Base-by-base conservation (phyloP, 768 basidiomycete genomes). In the Mycena rosella region DNA sequence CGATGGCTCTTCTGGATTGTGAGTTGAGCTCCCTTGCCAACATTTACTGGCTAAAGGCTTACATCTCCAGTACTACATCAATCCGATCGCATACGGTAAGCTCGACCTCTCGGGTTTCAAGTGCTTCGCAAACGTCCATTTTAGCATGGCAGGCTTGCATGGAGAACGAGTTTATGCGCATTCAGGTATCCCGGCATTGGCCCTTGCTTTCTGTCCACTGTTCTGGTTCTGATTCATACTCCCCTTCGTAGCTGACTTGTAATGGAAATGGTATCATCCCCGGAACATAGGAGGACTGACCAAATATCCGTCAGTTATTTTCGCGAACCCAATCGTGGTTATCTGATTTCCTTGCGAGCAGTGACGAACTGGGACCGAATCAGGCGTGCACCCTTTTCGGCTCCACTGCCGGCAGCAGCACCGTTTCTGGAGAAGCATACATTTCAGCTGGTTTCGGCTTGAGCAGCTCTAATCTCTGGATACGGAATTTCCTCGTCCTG, bases 1-100 rank as follows among this genome's bases (percentile, higher is more conserved):
- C 82, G 89, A 47, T 95, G 91, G 91, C 75, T 96, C 11, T 94
- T 93, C 81, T 96, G 94, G 94, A 90, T 95, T 32, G 90, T 91
- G 72, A 69, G 89, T 82, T 2, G 48, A 40, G 4, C 34, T 24
- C 7, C n/a, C 56, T 48, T 40, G 26, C n/a, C 10, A n/a, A 17
- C 45, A 18, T 47, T 44, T 26, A 42, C 26, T 15, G 2, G 22
- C 32, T 61, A 9, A 55, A 27, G 22, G 27, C 27, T 63, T 40
- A 13, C 22, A n/a, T 48, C 5, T 36, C 30, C 49, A 88, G 90
- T 93, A 86, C 80, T 95, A 95, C 77, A 75, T 95, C 66, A 91
- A 96, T 73, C 95, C 95, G 0, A 78, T 96, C 56, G 79, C 87
- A 1, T 95, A 93, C 79, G 89, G 87, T 88, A 74, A 63, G 81